phyloP scores from a whole-genome alignment of 306 rosid species.

The Trichosanthes cucumerina region DNA sequence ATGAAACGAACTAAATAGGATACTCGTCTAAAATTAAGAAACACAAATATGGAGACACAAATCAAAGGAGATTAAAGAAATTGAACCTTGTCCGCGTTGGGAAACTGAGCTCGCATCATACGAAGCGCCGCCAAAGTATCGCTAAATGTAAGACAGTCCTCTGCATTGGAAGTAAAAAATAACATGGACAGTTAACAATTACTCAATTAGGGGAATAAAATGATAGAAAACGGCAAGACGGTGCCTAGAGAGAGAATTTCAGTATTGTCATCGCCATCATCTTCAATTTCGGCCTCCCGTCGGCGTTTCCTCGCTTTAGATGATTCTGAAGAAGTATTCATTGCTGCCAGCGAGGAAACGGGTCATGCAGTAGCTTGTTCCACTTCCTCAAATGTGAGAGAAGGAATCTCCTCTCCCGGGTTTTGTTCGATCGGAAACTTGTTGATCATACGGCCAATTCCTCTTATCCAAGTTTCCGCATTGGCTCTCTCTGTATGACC shows the following conservation, averaged over 20 bases:
- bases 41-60: background rate
- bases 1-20: background rate
- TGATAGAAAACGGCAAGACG: background rate
- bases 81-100: conserved; percentile 43
- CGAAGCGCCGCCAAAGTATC: conserved; percentile 85
- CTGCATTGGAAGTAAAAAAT: conserved; percentile 27
- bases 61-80: background rate
- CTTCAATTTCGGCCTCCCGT: conserved; percentile 19
- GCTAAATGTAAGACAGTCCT: conserved; percentile 56
- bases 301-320: conserved; percentile 25
- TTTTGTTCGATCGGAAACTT: background rate
- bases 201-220: background rate
- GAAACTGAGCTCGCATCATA: conserved; percentile 92
- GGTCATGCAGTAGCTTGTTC: background rate
- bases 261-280: conserved; percentile 14
- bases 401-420: background rate
- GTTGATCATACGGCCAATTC: background rate
- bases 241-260: conserved; percentile 21
- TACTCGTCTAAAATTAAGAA: background rate
- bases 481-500: no score
- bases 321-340: conserved; percentile 14
- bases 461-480: no score
- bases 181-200: background rate
- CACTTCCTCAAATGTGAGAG: background rate
- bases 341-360: background rate